These are phyloP conservation scores for Scleroderma bovista DNA, from an alignment of 768 basidiomycete species.

Conservation along the genomic window DNA sequence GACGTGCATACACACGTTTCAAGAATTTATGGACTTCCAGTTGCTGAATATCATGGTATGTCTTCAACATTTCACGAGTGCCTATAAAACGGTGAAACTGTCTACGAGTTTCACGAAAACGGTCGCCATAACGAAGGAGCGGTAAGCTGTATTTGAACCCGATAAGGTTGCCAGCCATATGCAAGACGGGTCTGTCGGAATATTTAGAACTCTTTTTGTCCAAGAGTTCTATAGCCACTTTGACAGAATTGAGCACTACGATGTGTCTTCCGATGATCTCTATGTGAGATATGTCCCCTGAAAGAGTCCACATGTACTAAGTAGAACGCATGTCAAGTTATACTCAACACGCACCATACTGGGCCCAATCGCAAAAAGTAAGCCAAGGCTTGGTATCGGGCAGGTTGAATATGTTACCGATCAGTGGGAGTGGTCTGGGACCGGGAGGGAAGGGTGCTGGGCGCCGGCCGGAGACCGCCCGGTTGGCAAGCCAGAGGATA, in stretches of 20 bases:
- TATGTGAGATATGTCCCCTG: slow-evolving; percentile 16
- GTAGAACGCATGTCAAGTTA: too few species aligned
- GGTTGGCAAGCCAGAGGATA: too few species aligned
- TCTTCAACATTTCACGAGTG: slow-evolving; percentile 2
- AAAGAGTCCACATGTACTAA: slow-evolving; percentile 5
- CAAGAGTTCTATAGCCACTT: slow-evolving; percentile 42
- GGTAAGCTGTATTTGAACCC: slow-evolving; percentile 1
- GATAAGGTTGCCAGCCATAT: slow-evolving; percentile 19
- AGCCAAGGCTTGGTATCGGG: slow-evolving; percentile 46
- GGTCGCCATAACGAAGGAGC: slow-evolving; percentile 7
- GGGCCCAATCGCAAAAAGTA: slow-evolving; percentile 48
- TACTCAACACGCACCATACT: slow-evolving; percentile 35
- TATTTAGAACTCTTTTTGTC: slow-evolving; percentile 52
- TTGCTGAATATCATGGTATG: slow-evolving; percentile 14
- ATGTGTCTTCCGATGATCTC: slow-evolving; percentile 40
- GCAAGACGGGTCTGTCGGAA: slow-evolving; percentile 26
- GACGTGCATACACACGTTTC: slow-evolving; percentile 9
- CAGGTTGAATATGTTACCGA: slow-evolving; percentile 53
- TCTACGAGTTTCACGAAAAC: slow-evolving; percentile 12
- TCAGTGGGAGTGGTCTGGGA: slow-evolving; percentile 30
- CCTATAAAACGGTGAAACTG: slow-evolving; percentile 7
- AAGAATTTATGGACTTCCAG: slow-evolving; percentile 15
- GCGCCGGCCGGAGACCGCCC: too few species aligned
- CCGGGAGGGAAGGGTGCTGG: slow-evolving; percentile 13
- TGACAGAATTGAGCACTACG: slow-evolving; percentile 44